Evolutionary conservation across 805 yeast genomes (phyloP).

Genomic region (Vanderwaltozyma polyspora): DNA sequence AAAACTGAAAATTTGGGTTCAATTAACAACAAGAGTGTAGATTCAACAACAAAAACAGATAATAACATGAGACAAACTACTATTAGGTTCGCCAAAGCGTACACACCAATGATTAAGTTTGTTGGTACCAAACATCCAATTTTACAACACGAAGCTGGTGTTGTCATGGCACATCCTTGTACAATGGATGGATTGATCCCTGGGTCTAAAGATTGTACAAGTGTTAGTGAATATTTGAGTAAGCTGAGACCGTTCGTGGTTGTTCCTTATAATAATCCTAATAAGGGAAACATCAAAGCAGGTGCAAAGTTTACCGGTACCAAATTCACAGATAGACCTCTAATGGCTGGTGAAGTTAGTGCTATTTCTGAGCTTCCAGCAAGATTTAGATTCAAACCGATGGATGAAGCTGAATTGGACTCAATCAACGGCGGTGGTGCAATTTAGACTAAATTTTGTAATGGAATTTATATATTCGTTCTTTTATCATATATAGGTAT

Average conservation of each 20-base stretch:
- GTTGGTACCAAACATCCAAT: conserved; percentile 67
- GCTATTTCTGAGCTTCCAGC: conserved; percentile 59
- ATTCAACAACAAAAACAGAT: too few relatives aligned
- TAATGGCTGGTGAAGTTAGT: conserved; percentile 30
- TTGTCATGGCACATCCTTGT: conserved; percentile 21
- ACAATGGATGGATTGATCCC: conserved; percentile 21
- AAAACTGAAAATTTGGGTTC: too few relatives aligned
- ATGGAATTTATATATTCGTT: conserved; percentile 11
- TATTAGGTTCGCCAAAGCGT: conserved; percentile 18
- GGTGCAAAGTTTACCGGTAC: conserved; percentile 1
- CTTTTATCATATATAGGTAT: too few relatives aligned
- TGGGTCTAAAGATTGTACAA: conserved; percentile 18
- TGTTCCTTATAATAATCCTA: conserved; percentile 30
- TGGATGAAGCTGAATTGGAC: conserved; percentile 63
- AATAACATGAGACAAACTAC: conserved; percentile 26
- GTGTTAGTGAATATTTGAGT: conserved; percentile 12
- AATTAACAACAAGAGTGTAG: too few relatives aligned
- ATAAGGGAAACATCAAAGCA: conserved; percentile 26
- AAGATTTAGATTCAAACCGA: conserved; percentile 57
- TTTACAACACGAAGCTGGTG: conserved; percentile 27
- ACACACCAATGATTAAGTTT: conserved; percentile 71
- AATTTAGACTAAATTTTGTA: conserved; percentile 3
- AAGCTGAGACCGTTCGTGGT: conserved; percentile 32
- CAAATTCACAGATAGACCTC: conserved; percentile 26
- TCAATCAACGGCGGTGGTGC: conserved; percentile 81